These are phyloP conservation scores for Halophytophthora batemanensis DNA, from an alignment of 352 stramenopile genomes.

Conservation along the genomic window DNA sequence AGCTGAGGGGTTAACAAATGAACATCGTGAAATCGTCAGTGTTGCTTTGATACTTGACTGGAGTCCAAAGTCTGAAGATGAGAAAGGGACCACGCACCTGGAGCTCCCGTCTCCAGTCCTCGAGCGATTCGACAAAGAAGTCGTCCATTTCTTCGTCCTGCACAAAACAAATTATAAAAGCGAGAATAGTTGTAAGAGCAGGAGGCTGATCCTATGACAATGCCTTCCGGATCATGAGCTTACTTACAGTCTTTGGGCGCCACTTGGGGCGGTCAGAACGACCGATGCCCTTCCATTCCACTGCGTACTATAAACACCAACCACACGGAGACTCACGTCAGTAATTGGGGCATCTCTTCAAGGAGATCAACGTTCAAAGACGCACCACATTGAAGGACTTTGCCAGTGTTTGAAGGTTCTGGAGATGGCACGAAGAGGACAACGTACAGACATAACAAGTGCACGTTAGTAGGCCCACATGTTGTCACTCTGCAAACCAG, in stretches of 20 bases:
- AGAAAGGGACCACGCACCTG: slow-evolving; percentile 12
- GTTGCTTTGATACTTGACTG: neutral
- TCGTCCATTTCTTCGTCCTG: slow-evolving; percentile 72
- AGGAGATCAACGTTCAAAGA: neutral
- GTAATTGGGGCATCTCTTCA: neutral
- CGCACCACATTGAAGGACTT: slow-evolving; percentile 80
- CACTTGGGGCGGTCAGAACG: slow-evolving; percentile 65
- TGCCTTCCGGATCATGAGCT: neutral
- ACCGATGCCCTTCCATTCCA: slow-evolving; percentile 81
- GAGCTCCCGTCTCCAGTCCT: slow-evolving; percentile 65
- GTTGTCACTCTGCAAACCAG: neutral
- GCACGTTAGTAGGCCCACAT: neutral
- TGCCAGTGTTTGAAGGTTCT: slow-evolving; percentile 74
- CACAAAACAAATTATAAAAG: neutral
- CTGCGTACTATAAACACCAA: slow-evolving; percentile 50
- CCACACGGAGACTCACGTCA: neutral
- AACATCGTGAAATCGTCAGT: neutral
- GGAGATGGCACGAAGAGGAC: neutral
- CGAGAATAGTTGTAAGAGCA: no score
- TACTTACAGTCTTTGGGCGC: slow-evolving; percentile 45
- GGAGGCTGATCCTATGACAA: no score
- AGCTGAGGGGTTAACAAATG: slow-evolving; percentile 23
- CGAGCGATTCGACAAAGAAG: slow-evolving; percentile 79
- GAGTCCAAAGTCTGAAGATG: neutral
- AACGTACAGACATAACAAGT: slow-evolving; percentile 1